A percentile compares a stretch with the other conserved stretches of the same genome.
These are phyloP conservation scores for Phtheirospermum japonicum DNA, from an alignment of 257 asterid species.

Conservation along the genomic window DNA sequence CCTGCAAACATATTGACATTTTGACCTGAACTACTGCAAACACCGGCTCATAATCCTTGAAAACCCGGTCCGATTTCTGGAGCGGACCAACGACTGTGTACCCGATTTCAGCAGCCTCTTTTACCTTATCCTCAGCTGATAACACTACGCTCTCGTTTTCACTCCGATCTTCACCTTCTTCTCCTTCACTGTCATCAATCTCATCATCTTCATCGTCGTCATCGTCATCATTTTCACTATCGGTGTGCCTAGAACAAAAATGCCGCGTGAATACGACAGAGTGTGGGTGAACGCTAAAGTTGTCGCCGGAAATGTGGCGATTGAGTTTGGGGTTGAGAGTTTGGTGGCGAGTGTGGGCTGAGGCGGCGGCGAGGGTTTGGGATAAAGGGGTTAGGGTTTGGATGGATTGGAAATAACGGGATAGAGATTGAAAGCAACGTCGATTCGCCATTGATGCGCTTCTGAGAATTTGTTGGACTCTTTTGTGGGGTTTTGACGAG, in stretches of 20 bases:
- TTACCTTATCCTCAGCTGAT: slow-evolving; percentile 39
- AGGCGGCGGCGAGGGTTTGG: slow-evolving; percentile 25
- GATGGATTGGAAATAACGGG: slow-evolving; percentile 39
- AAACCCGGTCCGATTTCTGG: slow-evolving; percentile 51
- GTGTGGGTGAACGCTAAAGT: slow-evolving; percentile 13
- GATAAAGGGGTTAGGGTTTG: slow-evolving; percentile 33
- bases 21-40: slow-evolving; percentile 83
- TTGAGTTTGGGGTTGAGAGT: slow-evolving; percentile 23
- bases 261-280: slow-evolving; percentile 29
- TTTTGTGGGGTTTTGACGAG: slow-evolving; percentile 32
- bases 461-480: neutral
- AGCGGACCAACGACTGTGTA: slow-evolving; percentile 72
- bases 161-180: slow-evolving; percentile 27
- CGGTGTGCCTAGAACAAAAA: slow-evolving; percentile 37
- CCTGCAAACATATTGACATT: neutral
- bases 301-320: slow-evolving; percentile 24
- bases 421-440: slow-evolving; percentile 46
- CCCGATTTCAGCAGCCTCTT: slow-evolving; percentile 66
- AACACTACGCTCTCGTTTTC: slow-evolving; percentile 22
- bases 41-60: slow-evolving; percentile 63
- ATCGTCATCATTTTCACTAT: slow-evolving; percentile 25
- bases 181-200: slow-evolving; percentile 21
- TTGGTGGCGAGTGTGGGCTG: slow-evolving; percentile 27
- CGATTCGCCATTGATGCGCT: slow-evolving; percentile 64
- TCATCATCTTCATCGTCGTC: slow-evolving; percentile 31